These are phyloP conservation scores for Aspergillus cristatus DNA, from an alignment of 495 filamentous ascomycete genomes.

Conservation along the genomic window DNA sequence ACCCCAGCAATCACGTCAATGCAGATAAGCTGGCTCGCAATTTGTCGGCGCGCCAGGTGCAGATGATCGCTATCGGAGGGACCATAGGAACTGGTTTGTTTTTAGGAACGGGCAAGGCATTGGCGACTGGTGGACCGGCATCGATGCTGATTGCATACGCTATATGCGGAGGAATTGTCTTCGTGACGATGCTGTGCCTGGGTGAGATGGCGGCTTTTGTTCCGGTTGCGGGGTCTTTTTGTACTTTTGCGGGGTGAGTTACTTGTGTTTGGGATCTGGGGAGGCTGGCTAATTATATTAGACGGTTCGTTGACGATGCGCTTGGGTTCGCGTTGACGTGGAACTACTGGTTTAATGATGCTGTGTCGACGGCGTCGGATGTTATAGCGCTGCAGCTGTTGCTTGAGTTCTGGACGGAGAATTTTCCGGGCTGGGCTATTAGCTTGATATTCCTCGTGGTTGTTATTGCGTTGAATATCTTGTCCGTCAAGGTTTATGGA, in stretches of 20 bases:
- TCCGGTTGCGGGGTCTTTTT: constrained; percentile 42
- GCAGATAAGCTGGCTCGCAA: constrained; percentile 28
- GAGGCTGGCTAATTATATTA: constrained; percentile 11
- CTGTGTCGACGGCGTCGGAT: constrained; percentile 46
- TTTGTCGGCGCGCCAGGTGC: constrained; percentile 42
- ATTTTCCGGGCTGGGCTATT: constrained; percentile 42
- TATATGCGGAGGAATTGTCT: constrained; percentile 40
- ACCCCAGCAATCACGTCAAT: constrained; percentile 9
- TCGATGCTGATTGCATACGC: constrained; percentile 52
- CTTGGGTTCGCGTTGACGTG: constrained; percentile 43
- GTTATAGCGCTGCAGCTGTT: constrained; percentile 45
- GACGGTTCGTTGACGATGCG: constrained; percentile 50
- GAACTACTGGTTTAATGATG: constrained; percentile 56
- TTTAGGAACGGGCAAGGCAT: constrained; percentile 49
- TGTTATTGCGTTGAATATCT: constrained; percentile 38
- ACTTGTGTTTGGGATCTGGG: not conserved
- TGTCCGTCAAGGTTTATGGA: constrained; percentile 45
- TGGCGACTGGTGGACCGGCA: constrained; percentile 50
- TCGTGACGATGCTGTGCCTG: constrained; percentile 40
- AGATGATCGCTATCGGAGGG: constrained; percentile 55
- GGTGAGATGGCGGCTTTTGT: constrained; percentile 45
- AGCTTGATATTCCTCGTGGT: constrained; percentile 45
- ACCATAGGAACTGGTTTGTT: constrained; percentile 61
- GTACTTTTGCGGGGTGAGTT: constrained; percentile 42
- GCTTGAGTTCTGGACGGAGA: constrained; percentile 43